Evolutionary conservation across 306 rosid species (phyloP).

Genomic region (Calophaca sinica): DNA sequence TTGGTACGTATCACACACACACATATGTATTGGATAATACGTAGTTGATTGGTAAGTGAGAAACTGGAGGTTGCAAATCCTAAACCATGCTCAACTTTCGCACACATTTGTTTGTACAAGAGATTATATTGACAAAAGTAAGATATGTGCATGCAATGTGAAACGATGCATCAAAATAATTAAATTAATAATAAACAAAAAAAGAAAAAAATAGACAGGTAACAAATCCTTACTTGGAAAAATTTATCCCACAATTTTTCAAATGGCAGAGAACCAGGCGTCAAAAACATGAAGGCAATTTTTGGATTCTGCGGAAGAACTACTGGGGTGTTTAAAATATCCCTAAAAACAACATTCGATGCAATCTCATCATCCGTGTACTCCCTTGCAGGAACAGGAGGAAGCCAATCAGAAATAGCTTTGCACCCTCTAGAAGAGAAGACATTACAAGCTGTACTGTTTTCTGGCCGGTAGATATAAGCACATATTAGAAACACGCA

Average conservation of each 20-base stretch:
- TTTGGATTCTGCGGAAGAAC: slow-evolving; percentile 61
- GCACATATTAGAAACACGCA: slow-evolving; percentile 74
- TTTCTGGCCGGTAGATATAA: slow-evolving; percentile 75
- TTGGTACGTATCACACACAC: no score
- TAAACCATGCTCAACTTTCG: no score
- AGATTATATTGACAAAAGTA: no score
- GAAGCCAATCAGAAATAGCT: slow-evolving; percentile 74
- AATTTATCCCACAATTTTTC: slow-evolving; percentile 96
- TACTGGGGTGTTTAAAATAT: slow-evolving; percentile 70
- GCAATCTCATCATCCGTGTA: slow-evolving; percentile 85
- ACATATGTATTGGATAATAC: no score
- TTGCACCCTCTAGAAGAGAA: slow-evolving; percentile 74
- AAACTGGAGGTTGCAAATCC: no score
- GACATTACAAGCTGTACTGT: slow-evolving; percentile 68
- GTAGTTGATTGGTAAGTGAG: no score
- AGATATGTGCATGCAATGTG: no score
- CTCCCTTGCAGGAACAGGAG: slow-evolving; percentile 75
- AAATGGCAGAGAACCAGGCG: slow-evolving; percentile 87
- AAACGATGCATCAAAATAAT: no score
- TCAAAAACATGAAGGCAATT: slow-evolving; percentile 92
- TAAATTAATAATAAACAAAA: not conserved
- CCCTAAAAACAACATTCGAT: slow-evolving; percentile 70
- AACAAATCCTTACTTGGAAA: slow-evolving; percentile 71
- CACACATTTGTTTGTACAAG: no score
- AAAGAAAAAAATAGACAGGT: slow-evolving; percentile 16